These are phyloP conservation scores for Pseudomassariella vexata DNA, from an alignment of 2,329 filamentous ascomycete species.

Conservation along the genomic window DNA sequence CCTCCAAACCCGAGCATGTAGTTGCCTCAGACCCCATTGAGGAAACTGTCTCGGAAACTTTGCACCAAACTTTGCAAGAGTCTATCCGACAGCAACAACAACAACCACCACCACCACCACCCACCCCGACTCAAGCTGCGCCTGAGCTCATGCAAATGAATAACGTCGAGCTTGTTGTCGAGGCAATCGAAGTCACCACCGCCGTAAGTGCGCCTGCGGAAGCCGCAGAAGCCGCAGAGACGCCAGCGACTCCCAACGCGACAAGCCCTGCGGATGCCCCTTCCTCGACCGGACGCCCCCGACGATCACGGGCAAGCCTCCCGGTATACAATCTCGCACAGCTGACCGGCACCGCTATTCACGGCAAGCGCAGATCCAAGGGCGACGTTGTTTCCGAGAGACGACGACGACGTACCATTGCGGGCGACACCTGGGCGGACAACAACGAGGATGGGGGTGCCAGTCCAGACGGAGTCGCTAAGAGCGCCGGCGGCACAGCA, in stretches of 20 bases:
- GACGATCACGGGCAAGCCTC: constrained; percentile 48
- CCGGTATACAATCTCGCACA: constrained; percentile 63
- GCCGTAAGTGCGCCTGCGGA: constrained; percentile 4
- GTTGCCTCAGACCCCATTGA: constrained; percentile 44
- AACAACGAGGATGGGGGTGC: constrained; percentile 19
- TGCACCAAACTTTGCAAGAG: too few relatives aligned
- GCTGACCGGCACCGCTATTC: constrained; percentile 55
- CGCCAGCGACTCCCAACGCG: constrained; percentile 15
- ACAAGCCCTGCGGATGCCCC: constrained; percentile 16
- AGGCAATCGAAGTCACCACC: constrained; percentile 16
- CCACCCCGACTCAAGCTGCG: constrained; percentile 18
- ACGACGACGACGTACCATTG: constrained; percentile 40
- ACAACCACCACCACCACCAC: constrained; percentile 25
- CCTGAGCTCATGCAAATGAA: too few relatives aligned
- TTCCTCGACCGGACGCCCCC: constrained; percentile 38
- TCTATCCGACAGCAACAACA: too few relatives aligned
- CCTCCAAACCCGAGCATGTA: constrained; percentile 56
- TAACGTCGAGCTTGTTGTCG: constrained; percentile 7
- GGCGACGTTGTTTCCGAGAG: constrained; percentile 38
- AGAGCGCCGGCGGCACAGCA: constrained; percentile 16
- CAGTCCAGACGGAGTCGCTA: constrained; percentile 16
- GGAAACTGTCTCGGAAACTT: constrained; percentile 32
- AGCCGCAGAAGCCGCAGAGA: constrained; percentile 3
- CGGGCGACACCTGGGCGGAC: constrained; percentile 33
- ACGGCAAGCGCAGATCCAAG: constrained; percentile 50